Evolutionary conservation across 106 monocot species (phyloP), one percentile per base, ranked within the genome.

Genomic region (Phalaenopsis equestris): DNA sequence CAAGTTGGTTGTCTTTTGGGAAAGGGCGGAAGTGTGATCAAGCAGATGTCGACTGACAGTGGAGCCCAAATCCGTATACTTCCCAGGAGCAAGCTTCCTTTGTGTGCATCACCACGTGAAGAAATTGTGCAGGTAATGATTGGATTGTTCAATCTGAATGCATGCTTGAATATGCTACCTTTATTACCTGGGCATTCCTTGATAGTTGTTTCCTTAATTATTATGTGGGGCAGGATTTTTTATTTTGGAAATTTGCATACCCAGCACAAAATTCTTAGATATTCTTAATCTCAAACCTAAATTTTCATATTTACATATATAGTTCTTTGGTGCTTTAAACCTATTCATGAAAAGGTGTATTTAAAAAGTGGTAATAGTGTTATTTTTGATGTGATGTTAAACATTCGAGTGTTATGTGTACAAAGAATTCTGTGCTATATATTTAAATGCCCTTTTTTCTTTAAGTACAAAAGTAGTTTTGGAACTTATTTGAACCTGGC

Each of bases 1-100:
- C 98, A 98, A 79, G 98, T 94, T 81, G 98, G 94, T 17, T 91
- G 89, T 42, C 82, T 98, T 80, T 75, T 98, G 67, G 94, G 94
- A 52, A 94, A 89, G 82, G 88, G 85, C 83, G 98, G 94, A 80
- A 87, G 87, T 75, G 86, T 98, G 64, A 90, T 94, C 78, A 98
- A 98, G 81, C 92, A 94, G 85, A 88, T 98, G 89, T 82, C 88
- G 56, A 80, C 90, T 82, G 98, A 92, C 42, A 94, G 90, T 88
- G 92, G 94, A 21, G 90, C 92, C 42, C 88, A 91, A 43, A 92
- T 98, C 30, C 87, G 89, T 11, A 84, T 97, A 70, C 91, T 96
- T 68, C 78, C 92, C 0, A 92, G 80, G 76, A 94, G 94, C 75
- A 90, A 91, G n/a, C 85, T 94, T 85, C 94, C 94, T 49, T 42